Conservation (phyloP, 257 asterid genomes). For the Prunella vulgaris region DNA sequence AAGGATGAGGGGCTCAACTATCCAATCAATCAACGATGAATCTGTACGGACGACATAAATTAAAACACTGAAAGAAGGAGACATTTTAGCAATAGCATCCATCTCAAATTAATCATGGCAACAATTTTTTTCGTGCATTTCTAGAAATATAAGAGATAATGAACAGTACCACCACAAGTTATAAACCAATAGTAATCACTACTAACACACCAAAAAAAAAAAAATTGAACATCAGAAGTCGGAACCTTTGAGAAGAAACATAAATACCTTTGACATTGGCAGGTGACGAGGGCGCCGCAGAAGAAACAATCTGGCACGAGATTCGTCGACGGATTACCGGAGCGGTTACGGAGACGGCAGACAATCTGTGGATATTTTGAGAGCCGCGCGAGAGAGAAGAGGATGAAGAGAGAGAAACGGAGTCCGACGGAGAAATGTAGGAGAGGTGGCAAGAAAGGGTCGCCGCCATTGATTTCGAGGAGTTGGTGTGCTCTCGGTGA, state of each 20-base stretch:
- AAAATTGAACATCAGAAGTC: background rate
- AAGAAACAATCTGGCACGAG: conserved; percentile 59
- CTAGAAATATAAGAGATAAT: background rate
- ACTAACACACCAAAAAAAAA: background rate
- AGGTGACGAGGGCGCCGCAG: conserved; percentile 42
- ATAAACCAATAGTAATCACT: background rate
- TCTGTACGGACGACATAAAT: background rate
- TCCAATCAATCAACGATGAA: conserved; percentile 6
- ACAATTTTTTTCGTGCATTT: background rate
- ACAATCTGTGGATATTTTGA: conserved; percentile 23
- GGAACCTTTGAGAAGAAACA: background rate
- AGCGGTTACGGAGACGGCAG: conserved; percentile 27
- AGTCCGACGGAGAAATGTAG: conserved; percentile 39
- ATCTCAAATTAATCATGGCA: background rate
- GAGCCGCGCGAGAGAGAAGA: conserved; percentile 35
- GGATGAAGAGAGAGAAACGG: conserved; percentile 45
- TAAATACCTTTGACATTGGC: conserved; percentile 53
- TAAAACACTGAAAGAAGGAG: background rate
- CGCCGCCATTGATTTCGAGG: conserved; percentile 44
- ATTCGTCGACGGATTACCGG: conserved; percentile 45
- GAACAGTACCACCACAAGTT: background rate
- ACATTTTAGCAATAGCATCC: background rate
- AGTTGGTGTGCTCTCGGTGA: conserved; percentile 17
- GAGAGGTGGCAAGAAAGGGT: conserved; percentile 48
- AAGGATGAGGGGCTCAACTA: background rate